These are phyloP conservation scores for Xylariaceae sp. DNA, from an alignment of 2,329 filamentous ascomycete genomes.

Conservation along the genomic window DNA sequence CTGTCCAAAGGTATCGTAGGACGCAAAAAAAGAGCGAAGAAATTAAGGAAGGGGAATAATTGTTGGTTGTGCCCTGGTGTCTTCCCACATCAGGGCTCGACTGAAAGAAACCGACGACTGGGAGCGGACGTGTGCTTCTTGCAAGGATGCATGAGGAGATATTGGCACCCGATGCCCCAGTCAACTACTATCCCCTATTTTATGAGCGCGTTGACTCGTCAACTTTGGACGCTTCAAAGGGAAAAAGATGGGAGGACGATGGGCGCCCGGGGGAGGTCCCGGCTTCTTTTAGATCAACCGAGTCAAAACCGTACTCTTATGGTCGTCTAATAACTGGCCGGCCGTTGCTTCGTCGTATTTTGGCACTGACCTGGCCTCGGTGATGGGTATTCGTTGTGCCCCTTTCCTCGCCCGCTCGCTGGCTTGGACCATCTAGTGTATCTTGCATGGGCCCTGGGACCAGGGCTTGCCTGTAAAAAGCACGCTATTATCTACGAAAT, in stretches of 20 bases:
- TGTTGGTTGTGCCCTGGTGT: constrained; percentile 19
- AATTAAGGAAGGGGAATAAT: constrained; percentile 16
- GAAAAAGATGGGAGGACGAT: constrained; percentile 17
- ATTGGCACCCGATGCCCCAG: constrained; percentile 25
- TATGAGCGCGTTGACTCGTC: constrained; percentile 21
- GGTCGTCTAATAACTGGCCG: constrained; percentile 1
- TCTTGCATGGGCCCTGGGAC: constrained; percentile 22
- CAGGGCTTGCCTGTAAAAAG: constrained; percentile 12
- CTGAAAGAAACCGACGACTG: constrained; percentile 13
- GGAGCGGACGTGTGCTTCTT: constrained; percentile 14
- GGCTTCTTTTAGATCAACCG: constrained; percentile 1
- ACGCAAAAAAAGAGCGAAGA: constrained; percentile 10
- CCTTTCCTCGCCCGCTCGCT: constrained; percentile 23
- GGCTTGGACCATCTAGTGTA: constrained; percentile 6
- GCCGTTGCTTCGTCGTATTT: constrained; percentile 9
- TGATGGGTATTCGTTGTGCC: constrained; percentile 22
- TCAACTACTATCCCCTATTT: constrained; percentile 24
- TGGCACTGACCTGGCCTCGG: constrained; percentile 10
- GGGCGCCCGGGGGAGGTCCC: constrained; percentile 2
- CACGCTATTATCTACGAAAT: constrained; percentile 12
- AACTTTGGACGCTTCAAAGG: constrained; percentile 15
- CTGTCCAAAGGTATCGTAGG: constrained; percentile 4
- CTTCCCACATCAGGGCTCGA: constrained; percentile 11
- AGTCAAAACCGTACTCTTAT: constrained; percentile 12
- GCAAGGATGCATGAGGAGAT: constrained; percentile 24